Base-by-base conservation (phyloP, 2,329 filamentous ascomycete species). In the Colletotrichum scovillei region DNA sequence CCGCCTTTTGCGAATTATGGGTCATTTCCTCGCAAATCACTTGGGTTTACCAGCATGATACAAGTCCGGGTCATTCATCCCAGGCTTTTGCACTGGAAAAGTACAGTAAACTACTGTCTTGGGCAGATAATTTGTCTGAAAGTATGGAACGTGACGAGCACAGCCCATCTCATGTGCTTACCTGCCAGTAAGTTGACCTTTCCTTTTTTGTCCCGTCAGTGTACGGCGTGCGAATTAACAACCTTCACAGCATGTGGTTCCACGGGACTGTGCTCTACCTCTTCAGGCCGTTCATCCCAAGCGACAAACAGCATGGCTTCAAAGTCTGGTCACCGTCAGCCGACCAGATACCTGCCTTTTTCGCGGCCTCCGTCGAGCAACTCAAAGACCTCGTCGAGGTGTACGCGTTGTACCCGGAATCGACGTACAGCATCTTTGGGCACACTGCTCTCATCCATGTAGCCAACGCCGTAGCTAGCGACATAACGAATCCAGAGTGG, bases 401-500 rank as follows among this genome's bases (percentile, higher is more conserved):
- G n/a, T 84, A 84, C 70, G 80, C 82, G 32, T 76, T 77, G 9
- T 78, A 82, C 52, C 70, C 75, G 5, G 78, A 78, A 14, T 81
- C 82, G 5, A 77, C 77, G 3, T 83, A 80, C 71, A 80, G 81
- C 4, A 80, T 85, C 12, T 76, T 85, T 9, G 85, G 83, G 82
- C 82, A 85, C 65, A 83, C 78, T 14, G 82, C 81, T 0, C 77
- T 86, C 28, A 78, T 82, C 7, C 84, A 84, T 38, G 76, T 85
- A 3, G 77, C 81, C 8, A 85, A 85, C 58, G 82, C 81, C 3
- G 78, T 84, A 19, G 72, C 84, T 0, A 76, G 77, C 12, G 76
- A 78, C 30, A 76, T 74, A 1, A 74, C 76, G 6, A 79, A 83
- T 19, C 74, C 78, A 0, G 70, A 81, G 5, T 81, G 79, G 78